phyloP scores from a whole-genome alignment of 1,284 basidiomycete genomes.

The Neolentinus lepideus region DNA sequence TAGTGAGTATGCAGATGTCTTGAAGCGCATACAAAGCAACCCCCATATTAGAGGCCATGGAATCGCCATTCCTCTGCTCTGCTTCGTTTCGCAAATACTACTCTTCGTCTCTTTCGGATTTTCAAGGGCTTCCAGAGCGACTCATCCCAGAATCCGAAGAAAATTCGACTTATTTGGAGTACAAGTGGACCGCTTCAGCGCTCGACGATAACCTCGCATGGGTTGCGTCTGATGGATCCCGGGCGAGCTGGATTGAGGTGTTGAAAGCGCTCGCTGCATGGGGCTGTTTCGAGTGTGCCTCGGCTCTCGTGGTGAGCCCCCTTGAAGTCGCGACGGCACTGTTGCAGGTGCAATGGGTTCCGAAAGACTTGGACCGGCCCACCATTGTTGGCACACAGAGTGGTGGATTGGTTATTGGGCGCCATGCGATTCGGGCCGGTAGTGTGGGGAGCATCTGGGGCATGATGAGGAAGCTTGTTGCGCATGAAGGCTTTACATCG shows the following conservation, averaged over 20 bases:
- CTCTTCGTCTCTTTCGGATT: neutral
- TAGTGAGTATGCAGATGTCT: too few species aligned
- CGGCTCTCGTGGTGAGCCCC: conserved; percentile 87
- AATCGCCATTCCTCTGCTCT: too few species aligned
- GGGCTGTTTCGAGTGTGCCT: conserved; percentile 74
- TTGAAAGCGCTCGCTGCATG: conserved; percentile 59
- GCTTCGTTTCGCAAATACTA: neutral
- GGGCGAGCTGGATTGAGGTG: conserved; percentile 45
- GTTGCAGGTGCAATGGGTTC: conserved; percentile 95
- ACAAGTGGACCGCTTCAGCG: neutral
- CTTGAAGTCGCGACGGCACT: conserved; percentile 96
- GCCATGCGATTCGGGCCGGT: conserved; percentile 75
- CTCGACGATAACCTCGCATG: conserved; percentile 48
- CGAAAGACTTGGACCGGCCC: conserved; percentile 54
- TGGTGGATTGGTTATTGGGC: conserved; percentile 48
- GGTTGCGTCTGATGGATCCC: conserved; percentile 40
- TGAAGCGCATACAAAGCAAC: too few species aligned
- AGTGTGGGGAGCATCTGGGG: conserved; percentile 86
- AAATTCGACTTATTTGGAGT: neutral
- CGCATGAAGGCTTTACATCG: conserved; percentile 80
- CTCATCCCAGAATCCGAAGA: neutral
- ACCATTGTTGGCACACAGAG: conserved; percentile 68
- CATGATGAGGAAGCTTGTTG: conserved; percentile 89
- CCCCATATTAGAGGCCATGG: too few species aligned
- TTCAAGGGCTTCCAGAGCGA: neutral